Percentiles rank a stretch among this genome's conserved stretches.
These are phyloP conservation scores for Aureobasidium vineae DNA, from an alignment of 2,329 filamentous ascomycete species.

Conservation along the genomic window DNA sequence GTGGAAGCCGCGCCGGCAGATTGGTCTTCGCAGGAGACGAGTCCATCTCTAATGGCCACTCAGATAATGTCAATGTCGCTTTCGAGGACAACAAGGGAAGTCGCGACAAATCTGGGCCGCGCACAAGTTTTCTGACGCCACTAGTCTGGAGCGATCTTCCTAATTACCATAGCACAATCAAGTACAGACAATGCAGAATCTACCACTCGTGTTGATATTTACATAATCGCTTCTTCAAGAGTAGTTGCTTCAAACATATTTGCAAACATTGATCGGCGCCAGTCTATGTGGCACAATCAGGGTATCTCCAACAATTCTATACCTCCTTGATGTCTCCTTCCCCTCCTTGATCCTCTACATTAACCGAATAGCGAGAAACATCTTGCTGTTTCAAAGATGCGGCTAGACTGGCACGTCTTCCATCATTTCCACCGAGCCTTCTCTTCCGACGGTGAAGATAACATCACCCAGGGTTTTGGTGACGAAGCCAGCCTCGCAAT, in stretches of 20 bases:
- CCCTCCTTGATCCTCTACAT: neutral
- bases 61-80: neutral
- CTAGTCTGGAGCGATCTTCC: conserved; percentile 11
- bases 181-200: neutral
- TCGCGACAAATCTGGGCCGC: neutral
- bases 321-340: neutral
- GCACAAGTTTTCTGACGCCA: conserved; percentile 10
- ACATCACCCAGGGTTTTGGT: conserved; percentile 71
- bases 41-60: neutral
- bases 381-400: neutral
- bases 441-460: conserved; percentile 67
- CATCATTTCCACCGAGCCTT: conserved; percentile 66
- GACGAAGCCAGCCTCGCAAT: conserved; percentile 70
- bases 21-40: neutral
- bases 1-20: conserved; percentile 22
- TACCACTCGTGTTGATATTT: neutral
- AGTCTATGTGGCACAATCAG: conserved; percentile 14
- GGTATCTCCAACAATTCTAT: conserved; percentile 9
- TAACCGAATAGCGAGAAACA: neutral
- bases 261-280: neutral
- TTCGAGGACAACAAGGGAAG: neutral
- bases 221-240: neutral
- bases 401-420: conserved; percentile 58
- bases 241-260: neutral
- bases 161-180: neutral